Percentiles rank a stretch among this genome's conserved stretches.
phyloP scores from a whole-genome alignment of 169 alveolate species.

The Plasmodium coatneyi region DNA sequence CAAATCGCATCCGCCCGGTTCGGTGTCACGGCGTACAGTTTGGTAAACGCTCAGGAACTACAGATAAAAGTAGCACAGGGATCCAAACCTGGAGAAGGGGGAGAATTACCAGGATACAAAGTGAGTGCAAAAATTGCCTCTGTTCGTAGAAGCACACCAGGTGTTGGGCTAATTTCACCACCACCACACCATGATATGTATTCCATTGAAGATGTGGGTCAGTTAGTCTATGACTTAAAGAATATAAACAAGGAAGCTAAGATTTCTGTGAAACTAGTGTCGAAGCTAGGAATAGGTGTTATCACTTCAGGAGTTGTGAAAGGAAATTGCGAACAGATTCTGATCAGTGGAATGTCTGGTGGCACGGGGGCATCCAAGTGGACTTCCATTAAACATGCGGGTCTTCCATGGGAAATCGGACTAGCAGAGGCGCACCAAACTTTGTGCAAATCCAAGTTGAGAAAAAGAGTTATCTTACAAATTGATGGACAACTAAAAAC shows the following conservation, averaged over 20 bases:
- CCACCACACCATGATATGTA: slow-evolving; percentile 90
- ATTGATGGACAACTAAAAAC: slow-evolving; percentile 86
- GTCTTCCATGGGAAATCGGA: slow-evolving; percentile 89
- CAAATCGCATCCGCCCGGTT: slow-evolving; percentile 87
- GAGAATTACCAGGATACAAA: slow-evolving; percentile 90
- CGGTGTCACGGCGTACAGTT: slow-evolving; percentile 84
- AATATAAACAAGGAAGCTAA: slow-evolving; percentile 84
- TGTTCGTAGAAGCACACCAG: slow-evolving; percentile 85
- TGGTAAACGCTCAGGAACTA: slow-evolving; percentile 85
- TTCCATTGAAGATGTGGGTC: slow-evolving; percentile 88
- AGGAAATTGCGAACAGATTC: slow-evolving; percentile 85
- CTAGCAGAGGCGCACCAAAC: slow-evolving; percentile 88
- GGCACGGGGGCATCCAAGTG: slow-evolving; percentile 89
- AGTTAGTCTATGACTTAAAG: slow-evolving; percentile 84
- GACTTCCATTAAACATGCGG: slow-evolving; percentile 85
- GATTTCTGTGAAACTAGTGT: slow-evolving; percentile 84
- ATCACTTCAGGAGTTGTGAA: slow-evolving; percentile 86
- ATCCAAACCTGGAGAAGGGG: slow-evolving; percentile 91
- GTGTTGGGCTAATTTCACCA: slow-evolving; percentile 87
- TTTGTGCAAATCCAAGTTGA: slow-evolving; percentile 76
- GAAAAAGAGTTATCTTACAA: slow-evolving; percentile 82
- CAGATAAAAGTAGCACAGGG: slow-evolving; percentile 88
- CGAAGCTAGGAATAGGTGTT: slow-evolving; percentile 86
- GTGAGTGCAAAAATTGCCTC: slow-evolving; percentile 86
- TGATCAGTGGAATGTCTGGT: slow-evolving; percentile 86